Evolutionary conservation across 2,329 filamentous ascomycete species (phyloP).

Genomic region (Tolypocladium endophyticum): DNA sequence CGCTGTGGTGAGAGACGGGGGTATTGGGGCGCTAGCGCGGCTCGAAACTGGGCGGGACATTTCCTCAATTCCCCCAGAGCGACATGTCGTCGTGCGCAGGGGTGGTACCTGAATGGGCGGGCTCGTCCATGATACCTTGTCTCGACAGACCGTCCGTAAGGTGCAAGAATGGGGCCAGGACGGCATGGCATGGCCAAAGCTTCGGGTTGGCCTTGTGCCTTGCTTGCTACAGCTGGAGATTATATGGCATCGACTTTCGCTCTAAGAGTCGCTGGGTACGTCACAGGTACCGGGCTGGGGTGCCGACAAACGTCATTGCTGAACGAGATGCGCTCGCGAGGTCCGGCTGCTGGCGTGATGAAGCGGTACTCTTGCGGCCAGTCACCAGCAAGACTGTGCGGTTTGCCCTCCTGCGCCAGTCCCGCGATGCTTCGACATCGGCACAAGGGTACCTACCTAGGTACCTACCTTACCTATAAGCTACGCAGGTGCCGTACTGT

Average conservation of each 20-base stretch:
- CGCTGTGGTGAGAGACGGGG: constrained; percentile 6
- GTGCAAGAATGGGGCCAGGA: not conserved
- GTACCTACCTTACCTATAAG: too few species aligned
- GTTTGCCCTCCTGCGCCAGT: not conserved
- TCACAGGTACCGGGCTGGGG: too few species aligned
- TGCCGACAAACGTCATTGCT: not conserved
- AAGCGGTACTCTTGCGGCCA: not conserved
- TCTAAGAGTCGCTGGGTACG: too few species aligned
- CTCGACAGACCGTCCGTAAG: too few species aligned
- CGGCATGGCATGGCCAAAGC: not conserved
- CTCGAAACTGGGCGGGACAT: too few species aligned
- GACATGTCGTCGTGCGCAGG: not conserved
- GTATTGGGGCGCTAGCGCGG: constrained; percentile 5
- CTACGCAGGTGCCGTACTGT: not conserved
- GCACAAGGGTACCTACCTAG: not conserved
- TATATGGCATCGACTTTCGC: too few species aligned
- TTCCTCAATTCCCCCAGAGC: not conserved
- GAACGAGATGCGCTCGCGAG: not conserved
- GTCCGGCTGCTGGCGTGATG: too few species aligned
- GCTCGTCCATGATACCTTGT: too few species aligned
- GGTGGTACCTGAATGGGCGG: not conserved
- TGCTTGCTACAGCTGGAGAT: too few species aligned
- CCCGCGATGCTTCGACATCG: not conserved
- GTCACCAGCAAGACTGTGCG: not conserved
- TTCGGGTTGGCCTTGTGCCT: not conserved